Percentiles rank a stretch among this genome's conserved stretches.
Evolutionary conservation across 495 filamentous ascomycete genomes (phyloP).

Genomic region (Xylaria curta): DNA sequence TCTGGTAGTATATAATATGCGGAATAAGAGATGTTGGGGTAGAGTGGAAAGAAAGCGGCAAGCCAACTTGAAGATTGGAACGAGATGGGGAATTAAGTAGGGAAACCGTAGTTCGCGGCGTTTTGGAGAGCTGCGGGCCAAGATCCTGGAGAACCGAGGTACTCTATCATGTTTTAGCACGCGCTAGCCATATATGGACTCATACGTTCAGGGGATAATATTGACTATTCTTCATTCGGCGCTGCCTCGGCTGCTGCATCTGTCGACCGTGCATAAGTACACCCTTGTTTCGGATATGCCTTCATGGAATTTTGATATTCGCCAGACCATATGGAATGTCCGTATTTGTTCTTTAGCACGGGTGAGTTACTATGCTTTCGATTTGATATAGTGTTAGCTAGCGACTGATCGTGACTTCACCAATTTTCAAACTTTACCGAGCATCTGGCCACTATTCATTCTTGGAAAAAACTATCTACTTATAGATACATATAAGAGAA

Average conservation of each 20-base stretch:
- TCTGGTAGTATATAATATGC: not conserved
- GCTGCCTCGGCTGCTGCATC: conserved; percentile 9
- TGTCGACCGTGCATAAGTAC: not conserved
- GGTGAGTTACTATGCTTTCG: not conserved
- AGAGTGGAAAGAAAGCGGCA: not conserved
- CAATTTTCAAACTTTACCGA: not conserved
- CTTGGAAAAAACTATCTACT: not conserved
- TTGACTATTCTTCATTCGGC: not conserved
- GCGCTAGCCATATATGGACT: conserved; percentile 1
- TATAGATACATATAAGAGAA: not conserved
- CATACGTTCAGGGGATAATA: not conserved
- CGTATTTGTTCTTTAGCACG: not conserved
- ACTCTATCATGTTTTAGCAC: not conserved
- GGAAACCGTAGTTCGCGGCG: conserved; percentile 21
- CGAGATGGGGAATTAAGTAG: conserved; percentile 18
- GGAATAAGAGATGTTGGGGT: not conserved
- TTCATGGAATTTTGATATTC: not conserved
- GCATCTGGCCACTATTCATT: too few relatives aligned
- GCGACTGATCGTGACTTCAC: not conserved
- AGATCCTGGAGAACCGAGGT: conserved; percentile 24
- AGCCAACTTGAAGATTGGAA: not conserved
- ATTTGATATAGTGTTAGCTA: not conserved
- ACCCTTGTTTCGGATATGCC: not conserved
- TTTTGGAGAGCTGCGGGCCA: conserved; percentile 7
- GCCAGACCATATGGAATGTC: not conserved